Percentiles rank a stretch among this genome's conserved stretches.
These are phyloP conservation scores for Lactarius quietus DNA, from an alignment of 768 basidiomycete species.

Conservation along the genomic window DNA sequence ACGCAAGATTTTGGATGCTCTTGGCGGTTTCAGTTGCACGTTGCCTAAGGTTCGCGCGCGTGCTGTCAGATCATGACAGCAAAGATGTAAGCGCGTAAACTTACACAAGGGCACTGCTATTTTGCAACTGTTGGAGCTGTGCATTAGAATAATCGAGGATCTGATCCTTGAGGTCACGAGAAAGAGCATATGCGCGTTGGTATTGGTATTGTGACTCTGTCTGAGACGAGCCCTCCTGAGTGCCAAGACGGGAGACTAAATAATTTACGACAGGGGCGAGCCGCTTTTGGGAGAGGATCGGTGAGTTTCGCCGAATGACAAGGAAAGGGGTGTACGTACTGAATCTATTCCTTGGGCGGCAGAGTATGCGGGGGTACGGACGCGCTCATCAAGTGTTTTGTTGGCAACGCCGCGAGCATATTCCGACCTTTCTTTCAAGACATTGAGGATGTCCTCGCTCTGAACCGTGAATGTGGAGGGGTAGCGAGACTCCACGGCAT, in stretches of 20 bases:
- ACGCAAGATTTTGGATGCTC: constrained; percentile 55
- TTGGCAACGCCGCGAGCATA: constrained; percentile 53
- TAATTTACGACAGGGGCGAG: constrained; percentile 75
- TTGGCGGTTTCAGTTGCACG: constrained; percentile 66
- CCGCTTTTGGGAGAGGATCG: constrained; percentile 38
- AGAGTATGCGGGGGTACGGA: constrained; percentile 58
- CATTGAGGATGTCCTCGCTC: constrained; percentile 64
- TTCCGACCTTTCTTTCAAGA: constrained; percentile 55
- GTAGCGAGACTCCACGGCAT: constrained; percentile 66
- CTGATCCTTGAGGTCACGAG: constrained; percentile 59
- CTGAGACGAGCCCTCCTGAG: constrained; percentile 45
- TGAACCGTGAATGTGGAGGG: constrained; percentile 74
- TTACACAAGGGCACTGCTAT: constrained; percentile 62
- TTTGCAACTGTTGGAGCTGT: constrained; percentile 66
- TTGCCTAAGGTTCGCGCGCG: constrained; percentile 46
- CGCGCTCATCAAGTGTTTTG: constrained; percentile 62
- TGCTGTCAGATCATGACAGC: constrained; percentile 13
- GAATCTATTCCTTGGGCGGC: constrained; percentile 70
- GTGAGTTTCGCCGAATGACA: constrained; percentile 14
- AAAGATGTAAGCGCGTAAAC: constrained; percentile 29
- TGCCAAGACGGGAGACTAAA: constrained; percentile 46
- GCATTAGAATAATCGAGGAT: constrained; percentile 64
- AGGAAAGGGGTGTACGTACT: constrained; percentile 38
- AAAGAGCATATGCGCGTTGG: constrained; percentile 66
- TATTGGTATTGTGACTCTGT: constrained; percentile 69